phyloP scores from a whole-genome alignment of 2,329 filamentous ascomycete species.

The Penicillium vulpinum region DNA sequence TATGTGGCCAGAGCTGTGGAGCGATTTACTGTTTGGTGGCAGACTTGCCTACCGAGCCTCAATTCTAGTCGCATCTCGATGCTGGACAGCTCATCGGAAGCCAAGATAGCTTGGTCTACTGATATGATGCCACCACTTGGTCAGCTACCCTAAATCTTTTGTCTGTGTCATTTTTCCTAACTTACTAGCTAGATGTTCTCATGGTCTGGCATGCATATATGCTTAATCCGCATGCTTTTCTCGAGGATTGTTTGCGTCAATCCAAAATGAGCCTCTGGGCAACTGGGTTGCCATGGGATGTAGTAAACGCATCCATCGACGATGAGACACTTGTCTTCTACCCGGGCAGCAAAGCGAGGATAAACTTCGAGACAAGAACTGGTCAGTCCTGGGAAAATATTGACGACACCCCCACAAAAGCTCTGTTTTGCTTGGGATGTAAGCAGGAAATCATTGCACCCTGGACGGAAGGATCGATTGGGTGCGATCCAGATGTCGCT shows the following conservation, averaged over 20 bases:
- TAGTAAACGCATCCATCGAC: constrained; percentile 59
- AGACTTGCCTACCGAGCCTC: constrained; percentile 28
- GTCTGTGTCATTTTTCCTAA: not conserved
- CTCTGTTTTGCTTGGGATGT: constrained; percentile 57
- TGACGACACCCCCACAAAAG: constrained; percentile 46
- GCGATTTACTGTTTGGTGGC: constrained; percentile 69
- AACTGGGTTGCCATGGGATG: constrained; percentile 65
- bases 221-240: constrained; percentile 72
- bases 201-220: constrained; percentile 81
- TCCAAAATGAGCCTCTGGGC: constrained; percentile 60
- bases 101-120: constrained; percentile 39
- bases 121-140: constrained; percentile 60
- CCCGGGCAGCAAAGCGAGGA: constrained; percentile 47
- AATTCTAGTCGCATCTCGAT: constrained; percentile 10
- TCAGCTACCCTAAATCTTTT: constrained; percentile 34
- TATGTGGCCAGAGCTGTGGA: constrained; percentile 68
- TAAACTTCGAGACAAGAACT: constrained; percentile 52
- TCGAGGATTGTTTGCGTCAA: constrained; percentile 69
- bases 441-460: constrained; percentile 44
- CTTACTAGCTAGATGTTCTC: constrained; percentile 59
- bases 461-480: constrained; percentile 56
- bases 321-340: constrained; percentile 47
- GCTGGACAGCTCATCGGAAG: constrained; percentile 4
- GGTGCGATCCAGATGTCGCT: constrained; percentile 21
- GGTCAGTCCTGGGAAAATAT: constrained; percentile 61